A percentile compares a stretch with the other conserved stretches of the same genome.
Evolutionary conservation across 306 rosid species (phyloP).

Genomic region (Parietaria judaica): DNA sequence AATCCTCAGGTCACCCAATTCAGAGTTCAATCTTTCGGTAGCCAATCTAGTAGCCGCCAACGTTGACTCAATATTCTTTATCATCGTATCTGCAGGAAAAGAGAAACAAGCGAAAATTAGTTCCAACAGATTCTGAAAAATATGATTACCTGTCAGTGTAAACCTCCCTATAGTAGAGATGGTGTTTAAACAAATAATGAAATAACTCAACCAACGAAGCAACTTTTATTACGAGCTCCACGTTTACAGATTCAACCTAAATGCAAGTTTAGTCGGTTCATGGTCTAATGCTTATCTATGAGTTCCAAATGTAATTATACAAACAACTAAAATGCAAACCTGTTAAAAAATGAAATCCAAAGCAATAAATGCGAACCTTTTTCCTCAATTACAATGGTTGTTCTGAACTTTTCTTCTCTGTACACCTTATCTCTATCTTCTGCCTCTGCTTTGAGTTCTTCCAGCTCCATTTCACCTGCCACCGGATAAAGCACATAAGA

Average conservation of each 20-base stretch:
- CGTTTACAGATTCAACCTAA: neutral
- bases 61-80: conserved; percentile 54
- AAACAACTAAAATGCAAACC: neutral
- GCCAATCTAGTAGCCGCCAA: conserved; percentile 42
- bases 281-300: neutral
- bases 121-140: too few species aligned
- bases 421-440: conserved; percentile 47
- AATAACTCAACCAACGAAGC: neutral
- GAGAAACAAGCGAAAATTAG: neutral
- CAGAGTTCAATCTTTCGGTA: conserved; percentile 54
- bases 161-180: too few species aligned
- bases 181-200: too few species aligned
- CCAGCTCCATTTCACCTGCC: conserved; percentile 58
- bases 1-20: conserved; percentile 46
- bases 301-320: neutral
- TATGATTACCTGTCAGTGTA: too few species aligned
- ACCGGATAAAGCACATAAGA: conserved; percentile 20
- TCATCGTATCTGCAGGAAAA: conserved; percentile 53
- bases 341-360: conserved; percentile 9
- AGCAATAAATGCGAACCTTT: conserved; percentile 41
- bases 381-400: conserved; percentile 44
- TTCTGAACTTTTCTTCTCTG: conserved; percentile 47
- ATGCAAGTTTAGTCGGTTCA: neutral
- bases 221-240: neutral
- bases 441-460: conserved; percentile 42